phyloP scores from a whole-genome alignment of 176 grass and related monocot species.

The Tuctoria greenei region DNA sequence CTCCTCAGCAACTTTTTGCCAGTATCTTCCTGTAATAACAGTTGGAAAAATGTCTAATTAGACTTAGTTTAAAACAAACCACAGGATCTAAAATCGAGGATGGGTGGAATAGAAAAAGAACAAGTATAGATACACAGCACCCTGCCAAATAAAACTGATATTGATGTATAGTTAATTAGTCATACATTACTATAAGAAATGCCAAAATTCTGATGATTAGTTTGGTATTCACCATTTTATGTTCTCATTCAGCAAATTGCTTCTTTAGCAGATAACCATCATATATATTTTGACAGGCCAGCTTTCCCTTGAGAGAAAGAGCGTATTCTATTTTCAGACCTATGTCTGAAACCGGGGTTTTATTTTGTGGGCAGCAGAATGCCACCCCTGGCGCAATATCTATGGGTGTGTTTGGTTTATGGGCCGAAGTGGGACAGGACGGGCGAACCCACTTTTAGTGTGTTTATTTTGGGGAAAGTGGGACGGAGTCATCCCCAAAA shows the following conservation, averaged over 20 bases:
- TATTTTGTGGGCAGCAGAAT: not conserved
- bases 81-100: constrained; percentile 1
- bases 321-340: not conserved
- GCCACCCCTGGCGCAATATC: too few species aligned
- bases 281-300: not conserved
- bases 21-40: constrained; percentile 76
- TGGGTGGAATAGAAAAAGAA: not conserved
- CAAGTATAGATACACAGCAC: not conserved
- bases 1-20: constrained; percentile 88
- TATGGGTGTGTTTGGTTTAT: too few species aligned
- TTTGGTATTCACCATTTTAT: not conserved
- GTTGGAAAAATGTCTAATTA: constrained; percentile 25
- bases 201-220: not conserved
- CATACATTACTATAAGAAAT: not conserved
- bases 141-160: not conserved
- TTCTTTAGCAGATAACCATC: not conserved
- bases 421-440: too few species aligned
- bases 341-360: not conserved
- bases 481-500: too few species aligned
- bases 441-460: too few species aligned
- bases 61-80: not conserved
- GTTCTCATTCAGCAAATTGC: not conserved
- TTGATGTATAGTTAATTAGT: not conserved
- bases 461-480: too few species aligned
- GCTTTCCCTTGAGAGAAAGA: not conserved